Evolutionary conservation across 2,329 filamentous ascomycete genomes (phyloP).

Genomic region (Hypoxylon sp.): DNA sequence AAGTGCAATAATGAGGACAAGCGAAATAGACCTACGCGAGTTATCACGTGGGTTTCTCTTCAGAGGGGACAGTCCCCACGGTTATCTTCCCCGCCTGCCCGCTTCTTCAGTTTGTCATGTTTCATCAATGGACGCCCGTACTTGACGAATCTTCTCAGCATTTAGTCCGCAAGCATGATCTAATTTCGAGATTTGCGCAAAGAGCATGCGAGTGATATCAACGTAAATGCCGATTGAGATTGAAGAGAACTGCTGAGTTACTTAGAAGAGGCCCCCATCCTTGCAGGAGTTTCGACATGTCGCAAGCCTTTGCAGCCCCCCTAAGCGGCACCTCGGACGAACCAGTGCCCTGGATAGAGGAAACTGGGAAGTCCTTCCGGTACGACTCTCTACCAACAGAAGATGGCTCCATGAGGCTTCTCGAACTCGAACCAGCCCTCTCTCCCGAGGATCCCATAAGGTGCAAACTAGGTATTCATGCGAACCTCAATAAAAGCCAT

Average conservation of each 20-base stretch:
- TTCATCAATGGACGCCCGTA: background rate
- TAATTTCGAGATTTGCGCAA: background rate
- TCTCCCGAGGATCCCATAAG: conserved; percentile 33
- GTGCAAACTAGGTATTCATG: conserved; percentile 32
- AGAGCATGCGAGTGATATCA: background rate
- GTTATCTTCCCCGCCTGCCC: background rate
- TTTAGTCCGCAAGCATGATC: background rate
- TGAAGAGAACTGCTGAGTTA: background rate
- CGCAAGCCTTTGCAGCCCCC: background rate
- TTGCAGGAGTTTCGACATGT: conserved; percentile 10
- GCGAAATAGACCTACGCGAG: background rate
- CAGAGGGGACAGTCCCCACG: background rate
- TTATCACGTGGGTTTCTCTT: background rate
- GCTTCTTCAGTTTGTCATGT: background rate
- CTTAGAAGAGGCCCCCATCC: background rate
- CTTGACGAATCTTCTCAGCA: background rate
- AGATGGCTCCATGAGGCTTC: conserved; percentile 24
- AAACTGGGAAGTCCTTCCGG: conserved; percentile 25
- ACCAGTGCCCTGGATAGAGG: conserved; percentile 31
- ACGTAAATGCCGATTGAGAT: background rate
- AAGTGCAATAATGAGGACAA: background rate
- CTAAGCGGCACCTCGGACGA: conserved; percentile 5
- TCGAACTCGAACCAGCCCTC: conserved; percentile 34
- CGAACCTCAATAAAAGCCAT: background rate
- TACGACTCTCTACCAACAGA: conserved; percentile 19